Evolutionary conservation across 164 flowering plant genomes (phyloP), one percentile per base, ranked within the genome.

Genomic region (Tinospora cordifolia): DNA sequence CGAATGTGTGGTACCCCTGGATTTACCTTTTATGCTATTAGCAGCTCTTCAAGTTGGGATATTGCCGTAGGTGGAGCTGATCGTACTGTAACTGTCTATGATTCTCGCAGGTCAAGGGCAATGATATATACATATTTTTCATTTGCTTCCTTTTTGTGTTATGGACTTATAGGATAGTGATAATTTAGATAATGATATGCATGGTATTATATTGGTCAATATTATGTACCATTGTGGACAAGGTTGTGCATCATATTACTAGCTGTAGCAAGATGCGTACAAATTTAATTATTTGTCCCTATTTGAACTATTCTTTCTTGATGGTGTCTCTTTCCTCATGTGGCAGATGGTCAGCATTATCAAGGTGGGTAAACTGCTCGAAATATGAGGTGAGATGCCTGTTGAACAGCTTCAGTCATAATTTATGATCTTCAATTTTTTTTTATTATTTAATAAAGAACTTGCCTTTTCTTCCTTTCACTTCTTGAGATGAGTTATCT

Each of bases 1-100:
- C 79, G 93, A 71, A 78, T 92, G 41, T 81, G 76, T 81, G 93
- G 98, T 40, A 79, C 93, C 10, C 64, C 80, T 62, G 98, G 98
- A 76, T 85, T 88, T 70, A 79, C 69, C 49, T 75, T 86, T 21
- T 90, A 92, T 83, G 84, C 96, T 72, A 84, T 87, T 59, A 82
- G 84, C 76, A 74, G 81, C 72, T 84, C 93, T 66, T 83, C 93
- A 63, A 75, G 72, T 75, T 86, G 92, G 75, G 72, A 78, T 74
- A 71, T 92, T 79, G 98, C 92, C 22, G 90, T 82, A 12, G 96
- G 88, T 78, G 98, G 98, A 71, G 84, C 90, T 69, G 96, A 92
- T 76, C 93, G 93, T 41, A 84, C 89, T 72, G 87, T 90, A 59
- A 82, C 92, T 27, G 75, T 90, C 58, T 90, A 90, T 81, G 98